These are phyloP conservation scores for Russula sp. DNA, from an alignment of 768 basidiomycete species.

Conservation along the genomic window DNA sequence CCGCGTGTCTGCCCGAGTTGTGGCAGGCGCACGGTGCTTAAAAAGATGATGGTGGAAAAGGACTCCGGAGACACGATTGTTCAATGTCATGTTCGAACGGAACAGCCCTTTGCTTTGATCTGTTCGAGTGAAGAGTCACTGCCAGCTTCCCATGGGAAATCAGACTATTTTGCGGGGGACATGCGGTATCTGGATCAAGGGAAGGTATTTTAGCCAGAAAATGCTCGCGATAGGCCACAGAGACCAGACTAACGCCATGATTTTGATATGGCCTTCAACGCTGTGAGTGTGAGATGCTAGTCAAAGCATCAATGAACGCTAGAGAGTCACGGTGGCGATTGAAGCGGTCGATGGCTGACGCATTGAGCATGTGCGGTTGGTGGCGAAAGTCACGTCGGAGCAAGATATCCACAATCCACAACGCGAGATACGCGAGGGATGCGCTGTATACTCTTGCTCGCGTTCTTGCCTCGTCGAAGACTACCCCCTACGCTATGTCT, in stretches of 20 bases:
- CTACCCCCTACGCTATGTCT: too few relatives aligned
- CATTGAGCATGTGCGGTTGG: not conserved
- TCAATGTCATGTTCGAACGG: not conserved
- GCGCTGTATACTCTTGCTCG: too few relatives aligned
- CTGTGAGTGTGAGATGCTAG: not conserved
- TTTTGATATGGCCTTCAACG: not conserved
- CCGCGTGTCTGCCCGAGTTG: not conserved
- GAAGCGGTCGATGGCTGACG: not conserved
- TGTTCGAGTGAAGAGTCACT: not conserved
- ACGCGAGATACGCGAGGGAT: not conserved
- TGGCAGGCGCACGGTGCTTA: not conserved
- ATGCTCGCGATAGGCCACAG: not conserved
- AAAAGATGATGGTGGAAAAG: not conserved
- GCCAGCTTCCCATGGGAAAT: not conserved
- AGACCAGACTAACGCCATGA: too few relatives aligned
- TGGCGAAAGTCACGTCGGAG: not conserved
- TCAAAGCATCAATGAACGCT: not conserved
- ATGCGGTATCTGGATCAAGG: not conserved
- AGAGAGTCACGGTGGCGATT: not conserved
- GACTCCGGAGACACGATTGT: not conserved
- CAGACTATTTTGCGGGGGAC: not conserved
- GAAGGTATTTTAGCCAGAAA: not conserved
- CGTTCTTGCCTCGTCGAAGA: too few relatives aligned
- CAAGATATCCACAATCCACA: not conserved
- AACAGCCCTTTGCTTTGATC: not conserved